Base-by-base conservation (phyloP, 2,329 filamentous ascomycete species). In the Claviceps sp. region DNA sequence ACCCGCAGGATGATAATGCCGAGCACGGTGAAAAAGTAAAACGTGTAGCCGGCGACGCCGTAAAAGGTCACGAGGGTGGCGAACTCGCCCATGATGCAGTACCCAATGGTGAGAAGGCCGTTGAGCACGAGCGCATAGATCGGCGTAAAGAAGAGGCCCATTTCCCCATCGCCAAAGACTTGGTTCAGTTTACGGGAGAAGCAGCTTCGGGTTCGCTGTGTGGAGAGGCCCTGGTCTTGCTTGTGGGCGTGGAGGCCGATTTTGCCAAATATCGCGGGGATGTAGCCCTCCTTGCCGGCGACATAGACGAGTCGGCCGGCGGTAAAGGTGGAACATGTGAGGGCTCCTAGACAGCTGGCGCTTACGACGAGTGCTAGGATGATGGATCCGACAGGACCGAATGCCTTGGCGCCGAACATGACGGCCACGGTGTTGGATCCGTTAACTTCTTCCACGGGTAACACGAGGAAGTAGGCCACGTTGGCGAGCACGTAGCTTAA, bases 271-370 rank as follows among this genome's bases (percentile, higher is more conserved):
- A 95, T 59, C 0, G 76, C 73, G 0, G 93, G 93, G 16, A 98
- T 78, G 65, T 95, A 97, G 43, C 90, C 90, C 71, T 98, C 93
- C 64, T 95, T 95, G 34, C 89, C 90, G 3, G 93, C 93, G 11
- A 84, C 89, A 69, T 97, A 98, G 58, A 96, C 85, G 1, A 98
- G 78, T 9, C 93, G 85, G 53, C 89, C 89, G 54, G 85, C 88
- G 22, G 93, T 98, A 64, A 98, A 98, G 0, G 89, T 89, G 1
- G 88, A 89, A 16, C 90, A 91, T 70, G 97, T 98, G 51, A 98
- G 77, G 0, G 93, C 88, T 55, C 93, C 93, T 60, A 98, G 91
- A 69, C 93, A 98, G 50, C 87, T 94, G 40, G 87, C 88, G 50
- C 85, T 86, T 47, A 98, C 93, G 48, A 95, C 82, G 26, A 98